phyloP scores from a whole-genome alignment of 169 alveolate species.

The Cryptosporidium meleagridis region DNA sequence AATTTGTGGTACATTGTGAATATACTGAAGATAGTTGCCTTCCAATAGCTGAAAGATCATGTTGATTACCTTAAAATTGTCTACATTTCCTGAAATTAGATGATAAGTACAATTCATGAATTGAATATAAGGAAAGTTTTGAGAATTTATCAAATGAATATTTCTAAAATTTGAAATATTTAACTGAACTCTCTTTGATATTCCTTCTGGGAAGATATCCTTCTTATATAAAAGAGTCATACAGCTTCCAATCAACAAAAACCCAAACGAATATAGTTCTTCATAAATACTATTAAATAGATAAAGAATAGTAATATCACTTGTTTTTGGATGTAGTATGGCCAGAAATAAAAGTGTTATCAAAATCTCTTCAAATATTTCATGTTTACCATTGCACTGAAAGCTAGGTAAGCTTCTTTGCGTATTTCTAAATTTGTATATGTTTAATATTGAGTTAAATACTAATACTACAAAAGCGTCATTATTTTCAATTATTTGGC shows the following conservation, averaged over 20 bases:
- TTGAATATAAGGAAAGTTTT: conserved; percentile 49
- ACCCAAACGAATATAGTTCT: conserved; percentile 63
- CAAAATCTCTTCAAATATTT: conserved; percentile 23
- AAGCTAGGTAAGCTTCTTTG: neutral
- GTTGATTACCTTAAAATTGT: conserved; percentile 6
- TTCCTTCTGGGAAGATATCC: conserved; percentile 24
- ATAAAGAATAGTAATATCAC: conserved; percentile 24
- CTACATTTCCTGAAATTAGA: neutral
- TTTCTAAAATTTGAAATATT: conserved; percentile 55
- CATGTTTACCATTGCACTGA: neutral
- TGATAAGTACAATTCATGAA: conserved; percentile 22
- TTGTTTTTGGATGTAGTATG: conserved; percentile 59
- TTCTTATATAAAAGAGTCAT: conserved; percentile 44
- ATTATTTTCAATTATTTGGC: neutral
- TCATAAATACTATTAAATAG: neutral
- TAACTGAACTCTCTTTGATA: conserved; percentile 50
- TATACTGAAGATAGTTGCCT: conserved; percentile 11
- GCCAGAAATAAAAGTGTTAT: conserved; percentile 22
- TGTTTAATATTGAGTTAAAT: conserved; percentile 38
- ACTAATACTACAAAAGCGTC: neutral
- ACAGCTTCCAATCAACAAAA: conserved; percentile 34
- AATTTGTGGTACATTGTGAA: neutral
- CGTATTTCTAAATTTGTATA: neutral
- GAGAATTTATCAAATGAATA: conserved; percentile 36
- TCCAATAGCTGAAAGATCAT: conserved; percentile 45